phyloP scores from a whole-genome alignment of 2,329 filamentous ascomycete genomes.

The Leptographium wingfieldii region DNA sequence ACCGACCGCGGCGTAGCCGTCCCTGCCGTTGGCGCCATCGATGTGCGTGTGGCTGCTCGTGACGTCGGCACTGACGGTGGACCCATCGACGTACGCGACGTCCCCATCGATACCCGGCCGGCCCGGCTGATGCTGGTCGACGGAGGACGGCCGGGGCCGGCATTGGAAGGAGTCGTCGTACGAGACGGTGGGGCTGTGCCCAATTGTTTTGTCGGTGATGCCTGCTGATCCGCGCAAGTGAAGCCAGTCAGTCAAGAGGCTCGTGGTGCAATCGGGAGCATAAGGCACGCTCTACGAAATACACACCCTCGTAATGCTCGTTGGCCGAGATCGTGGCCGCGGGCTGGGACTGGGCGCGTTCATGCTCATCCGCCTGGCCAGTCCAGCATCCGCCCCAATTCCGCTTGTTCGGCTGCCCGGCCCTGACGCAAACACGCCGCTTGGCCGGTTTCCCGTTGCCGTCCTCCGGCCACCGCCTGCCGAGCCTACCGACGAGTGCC shows the following conservation, averaged over 20 bases:
- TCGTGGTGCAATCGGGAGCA: neutral
- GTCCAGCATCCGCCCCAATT: constrained; percentile 36
- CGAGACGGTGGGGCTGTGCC: constrained; percentile 44
- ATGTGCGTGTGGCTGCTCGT: constrained; percentile 26
- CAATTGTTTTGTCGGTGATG: constrained; percentile 67
- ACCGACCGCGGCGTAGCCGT: constrained; percentile 17
- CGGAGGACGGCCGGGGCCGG: constrained; percentile 20
- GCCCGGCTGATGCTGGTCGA: constrained; percentile 13
- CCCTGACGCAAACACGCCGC: constrained; percentile 28
- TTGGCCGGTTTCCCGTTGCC: constrained; percentile 31
- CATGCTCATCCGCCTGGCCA: constrained; percentile 53
- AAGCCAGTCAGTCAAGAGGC: neutral
- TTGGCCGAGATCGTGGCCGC: constrained; percentile 42
- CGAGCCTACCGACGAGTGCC: constrained; percentile 11
- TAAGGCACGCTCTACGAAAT: constrained; percentile 17
- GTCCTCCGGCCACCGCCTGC: constrained; percentile 12
- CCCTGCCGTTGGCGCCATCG: constrained; percentile 25
- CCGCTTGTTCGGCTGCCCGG: constrained; percentile 17
- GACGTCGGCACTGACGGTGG: constrained; percentile 42
- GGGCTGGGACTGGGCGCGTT: constrained; percentile 64
- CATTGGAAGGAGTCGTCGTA: constrained; percentile 51
- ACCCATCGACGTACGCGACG: constrained; percentile 52
- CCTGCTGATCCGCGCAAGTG: constrained; percentile 29
- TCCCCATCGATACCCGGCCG: constrained; percentile 39
- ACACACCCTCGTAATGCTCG: constrained; percentile 45